Conservation (phyloP, 2,329 filamentous ascomycete genomes). For the Stachybotrys echinatus region DNA sequence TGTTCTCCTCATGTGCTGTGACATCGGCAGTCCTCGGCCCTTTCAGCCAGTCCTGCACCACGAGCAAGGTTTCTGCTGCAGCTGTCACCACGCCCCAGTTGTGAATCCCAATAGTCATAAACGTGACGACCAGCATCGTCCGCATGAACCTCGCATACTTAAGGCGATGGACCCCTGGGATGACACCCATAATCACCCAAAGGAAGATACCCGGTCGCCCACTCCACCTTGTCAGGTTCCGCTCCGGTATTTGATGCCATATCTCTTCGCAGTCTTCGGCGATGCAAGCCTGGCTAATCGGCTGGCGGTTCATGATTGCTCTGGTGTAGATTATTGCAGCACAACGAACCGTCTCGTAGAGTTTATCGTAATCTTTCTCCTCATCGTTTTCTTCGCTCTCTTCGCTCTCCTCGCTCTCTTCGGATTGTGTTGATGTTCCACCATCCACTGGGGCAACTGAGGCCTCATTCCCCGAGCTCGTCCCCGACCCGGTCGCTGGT, state of each 20-base stretch:
- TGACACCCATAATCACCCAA: conserved; percentile 40
- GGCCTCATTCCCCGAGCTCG: no score
- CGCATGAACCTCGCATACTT: conserved; percentile 39
- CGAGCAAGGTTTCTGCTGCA: conserved; percentile 29
- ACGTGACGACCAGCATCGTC: conserved; percentile 35
- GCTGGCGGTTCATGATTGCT: conserved; percentile 35
- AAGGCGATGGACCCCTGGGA: conserved; percentile 30
- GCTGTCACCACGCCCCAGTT: conserved; percentile 40
- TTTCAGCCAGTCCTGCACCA: conserved; percentile 37
- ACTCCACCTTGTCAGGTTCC: conserved; percentile 40
- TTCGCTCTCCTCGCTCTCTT: neutral
- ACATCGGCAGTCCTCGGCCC: conserved; percentile 1
- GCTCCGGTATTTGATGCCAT: conserved; percentile 42
- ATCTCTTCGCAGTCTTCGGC: conserved; percentile 33
- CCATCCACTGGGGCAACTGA: no score
- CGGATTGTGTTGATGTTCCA: neutral
- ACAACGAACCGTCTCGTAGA: conserved; percentile 41
- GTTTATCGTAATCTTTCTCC: no score
- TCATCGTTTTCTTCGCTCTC: neutral
- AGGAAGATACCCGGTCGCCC: conserved; percentile 41
- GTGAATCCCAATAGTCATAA: conserved; percentile 41
- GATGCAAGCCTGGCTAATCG: conserved; percentile 35
- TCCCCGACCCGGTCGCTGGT: no score
- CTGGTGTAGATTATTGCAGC: conserved; percentile 42
- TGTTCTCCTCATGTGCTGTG: neutral